phyloP scores from a whole-genome alignment of 75 land plant species.

The Pseudotsuga menziesii region DNA sequence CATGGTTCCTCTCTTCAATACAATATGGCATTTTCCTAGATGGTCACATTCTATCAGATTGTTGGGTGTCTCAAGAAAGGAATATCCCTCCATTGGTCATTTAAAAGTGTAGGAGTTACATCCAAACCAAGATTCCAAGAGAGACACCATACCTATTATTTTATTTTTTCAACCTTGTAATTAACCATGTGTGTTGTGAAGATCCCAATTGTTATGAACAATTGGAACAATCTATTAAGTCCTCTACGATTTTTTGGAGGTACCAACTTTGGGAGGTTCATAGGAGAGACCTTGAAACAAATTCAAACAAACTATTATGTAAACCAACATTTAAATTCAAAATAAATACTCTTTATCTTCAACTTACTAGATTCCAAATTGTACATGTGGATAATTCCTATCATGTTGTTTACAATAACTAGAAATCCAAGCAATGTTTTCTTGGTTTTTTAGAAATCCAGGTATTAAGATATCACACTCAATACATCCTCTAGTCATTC shows the following conservation, averaged over 20 bases:
- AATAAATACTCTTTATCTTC: too few species aligned
- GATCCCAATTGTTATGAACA: constrained; percentile 64
- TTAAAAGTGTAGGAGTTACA: constrained; percentile 53
- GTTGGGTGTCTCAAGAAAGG: constrained; percentile 74
- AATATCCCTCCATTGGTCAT: constrained; percentile 53
- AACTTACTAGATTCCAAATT: too few species aligned
- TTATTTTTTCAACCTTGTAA: constrained; percentile 49
- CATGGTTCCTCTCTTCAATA: constrained; percentile 60
- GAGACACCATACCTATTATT: constrained; percentile 80
- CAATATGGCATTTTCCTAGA: constrained; percentile 34
- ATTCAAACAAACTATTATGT: too few species aligned
- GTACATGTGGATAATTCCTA: too few species aligned
- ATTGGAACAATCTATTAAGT: constrained; percentile 78
- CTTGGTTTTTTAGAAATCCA: too few species aligned
- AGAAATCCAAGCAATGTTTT: too few species aligned
- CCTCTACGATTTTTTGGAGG: constrained; percentile 69
- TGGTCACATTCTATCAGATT: constrained; percentile 51
- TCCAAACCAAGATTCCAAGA: constrained; percentile 58
- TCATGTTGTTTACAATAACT: too few species aligned
- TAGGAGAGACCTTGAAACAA: constrained; percentile 56
- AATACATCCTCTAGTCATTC: too few species aligned
- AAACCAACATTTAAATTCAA: too few species aligned
- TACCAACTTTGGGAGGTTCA: constrained; percentile 76
- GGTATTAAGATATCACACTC: too few species aligned
- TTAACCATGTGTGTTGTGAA: constrained; percentile 31